These are phyloP conservation scores for Massospora cicadina DNA, from an alignment of 371 early-diverging fungal genomes.

Conservation along the genomic window DNA sequence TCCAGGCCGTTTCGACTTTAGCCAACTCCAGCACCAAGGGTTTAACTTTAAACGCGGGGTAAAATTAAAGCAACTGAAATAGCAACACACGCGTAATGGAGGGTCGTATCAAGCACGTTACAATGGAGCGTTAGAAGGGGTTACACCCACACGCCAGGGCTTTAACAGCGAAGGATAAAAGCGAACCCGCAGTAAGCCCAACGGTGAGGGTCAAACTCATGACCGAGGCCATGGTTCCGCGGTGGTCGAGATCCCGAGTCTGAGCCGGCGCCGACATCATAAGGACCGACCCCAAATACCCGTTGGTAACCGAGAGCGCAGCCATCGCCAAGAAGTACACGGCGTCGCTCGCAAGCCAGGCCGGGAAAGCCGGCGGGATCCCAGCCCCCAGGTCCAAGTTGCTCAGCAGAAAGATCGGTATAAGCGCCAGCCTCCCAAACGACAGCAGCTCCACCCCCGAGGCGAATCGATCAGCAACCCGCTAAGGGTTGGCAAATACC, in stretches of 20 bases:
- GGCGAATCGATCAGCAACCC: conserved; percentile 13
- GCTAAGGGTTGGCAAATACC: conserved; percentile 21
- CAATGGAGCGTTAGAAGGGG: conserved; percentile 11
- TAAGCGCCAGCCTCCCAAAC: conserved; percentile 29
- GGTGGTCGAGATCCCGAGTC: conserved; percentile 22
- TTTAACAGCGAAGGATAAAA: conserved; percentile 32
- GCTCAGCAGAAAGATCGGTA: conserved; percentile 51
- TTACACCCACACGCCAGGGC: conserved; percentile 13
- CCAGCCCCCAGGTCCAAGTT: conserved; percentile 29
- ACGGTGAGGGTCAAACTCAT: conserved; percentile 44
- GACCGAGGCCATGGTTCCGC: conserved; percentile 49
- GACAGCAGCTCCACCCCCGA: conserved; percentile 24
- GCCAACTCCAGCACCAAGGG: no score
- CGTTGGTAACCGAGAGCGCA: conserved; percentile 46
- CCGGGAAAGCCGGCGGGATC: conserved; percentile 22
- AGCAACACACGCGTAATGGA: no score
- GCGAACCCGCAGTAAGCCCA: conserved; percentile 25
- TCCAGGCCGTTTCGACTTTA: no score
- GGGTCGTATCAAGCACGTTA: no score
- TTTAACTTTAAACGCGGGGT: no score
- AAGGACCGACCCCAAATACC: conserved; percentile 43
- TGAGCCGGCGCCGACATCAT: conserved; percentile 58
- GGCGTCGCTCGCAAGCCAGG: conserved; percentile 34
- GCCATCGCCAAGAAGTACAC: conserved; percentile 35
- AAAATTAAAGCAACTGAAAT: no score